These are phyloP conservation scores for Amanita brunnescens DNA, from an alignment of 768 basidiomycete genomes.

Conservation along the genomic window DNA sequence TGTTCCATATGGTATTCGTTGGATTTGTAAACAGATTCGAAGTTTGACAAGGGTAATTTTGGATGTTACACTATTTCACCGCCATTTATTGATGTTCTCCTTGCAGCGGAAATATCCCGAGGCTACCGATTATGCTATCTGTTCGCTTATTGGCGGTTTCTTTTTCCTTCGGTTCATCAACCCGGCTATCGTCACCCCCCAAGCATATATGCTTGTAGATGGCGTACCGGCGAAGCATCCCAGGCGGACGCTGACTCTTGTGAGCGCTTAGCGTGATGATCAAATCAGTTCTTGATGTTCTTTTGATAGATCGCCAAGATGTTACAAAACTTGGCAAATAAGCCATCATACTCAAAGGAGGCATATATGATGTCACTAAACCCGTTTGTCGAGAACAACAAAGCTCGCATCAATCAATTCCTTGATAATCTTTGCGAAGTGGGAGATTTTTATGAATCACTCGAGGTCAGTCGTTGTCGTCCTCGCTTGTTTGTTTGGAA, in stretches of 20 bases:
- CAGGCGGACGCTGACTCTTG: constrained; percentile 86
- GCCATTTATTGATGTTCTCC: constrained; percentile 5
- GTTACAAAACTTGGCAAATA: constrained; percentile 98
- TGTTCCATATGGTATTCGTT: constrained; percentile 97
- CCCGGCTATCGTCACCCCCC: constrained; percentile 97
- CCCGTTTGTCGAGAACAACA: constrained; percentile 98
- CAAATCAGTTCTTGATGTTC: not conserved
- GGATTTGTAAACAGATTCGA: constrained; percentile 99
- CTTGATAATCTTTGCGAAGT: constrained; percentile 96
- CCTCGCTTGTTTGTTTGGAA: not conserved
- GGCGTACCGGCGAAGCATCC: constrained; percentile 98
- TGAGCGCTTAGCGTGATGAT: constrained; percentile 29
- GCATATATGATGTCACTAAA: constrained; percentile 98
- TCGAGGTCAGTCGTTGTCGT: constrained; percentile 58
- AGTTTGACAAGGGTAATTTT: constrained; percentile 82
- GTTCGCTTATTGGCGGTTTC: constrained; percentile 97
- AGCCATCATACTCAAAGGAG: constrained; percentile 96
- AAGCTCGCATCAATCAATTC: constrained; percentile 95
- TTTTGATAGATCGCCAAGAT: constrained; percentile 88
- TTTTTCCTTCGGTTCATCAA: constrained; percentile 99
- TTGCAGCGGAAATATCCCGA: constrained; percentile 95
- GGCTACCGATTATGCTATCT: constrained; percentile 96
- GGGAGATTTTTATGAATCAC: constrained; percentile 96
- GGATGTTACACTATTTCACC: not conserved
- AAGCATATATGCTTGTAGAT: constrained; percentile 99